A percentile compares a stretch with the other conserved stretches of the same genome.
Conservation (phyloP, 805 yeast species). For the Saccharomycopsis sp. region DNA sequence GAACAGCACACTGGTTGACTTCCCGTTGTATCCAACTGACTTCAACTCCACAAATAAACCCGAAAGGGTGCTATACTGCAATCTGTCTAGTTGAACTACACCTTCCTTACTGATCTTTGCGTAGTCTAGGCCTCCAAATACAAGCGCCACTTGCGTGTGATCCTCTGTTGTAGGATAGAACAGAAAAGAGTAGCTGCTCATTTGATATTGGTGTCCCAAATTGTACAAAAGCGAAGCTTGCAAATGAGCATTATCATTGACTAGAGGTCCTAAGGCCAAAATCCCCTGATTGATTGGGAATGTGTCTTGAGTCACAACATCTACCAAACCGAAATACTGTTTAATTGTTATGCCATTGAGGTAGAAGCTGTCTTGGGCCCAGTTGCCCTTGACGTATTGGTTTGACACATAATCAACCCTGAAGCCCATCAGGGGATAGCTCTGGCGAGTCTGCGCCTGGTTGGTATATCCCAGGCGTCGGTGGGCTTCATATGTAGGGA, state of each 20-base stretch:
- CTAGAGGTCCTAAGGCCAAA: background rate
- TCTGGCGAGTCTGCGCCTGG: background rate
- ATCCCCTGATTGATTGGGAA: background rate
- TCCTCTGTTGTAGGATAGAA: background rate
- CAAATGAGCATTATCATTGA: no score
- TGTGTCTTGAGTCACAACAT: background rate
- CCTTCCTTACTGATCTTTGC: background rate
- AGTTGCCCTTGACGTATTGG: background rate
- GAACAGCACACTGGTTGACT: background rate
- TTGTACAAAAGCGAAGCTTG: background rate
- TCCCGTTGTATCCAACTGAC: background rate
- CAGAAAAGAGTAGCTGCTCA: background rate
- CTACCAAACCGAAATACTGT: background rate
- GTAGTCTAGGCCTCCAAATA: background rate
- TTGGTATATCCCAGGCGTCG: background rate
- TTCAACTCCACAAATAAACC: background rate
- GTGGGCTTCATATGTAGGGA: background rate
- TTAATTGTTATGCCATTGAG: background rate
- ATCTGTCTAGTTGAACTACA: background rate
- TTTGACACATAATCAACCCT: background rate
- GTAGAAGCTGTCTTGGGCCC: background rate
- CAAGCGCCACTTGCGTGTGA: background rate
- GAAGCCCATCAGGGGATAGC: no score
- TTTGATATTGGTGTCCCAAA: background rate
- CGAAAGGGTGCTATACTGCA: background rate